Evolutionary conservation across 2,329 filamentous ascomycete genomes (phyloP).

Genomic region (Alternaria panax): DNA sequence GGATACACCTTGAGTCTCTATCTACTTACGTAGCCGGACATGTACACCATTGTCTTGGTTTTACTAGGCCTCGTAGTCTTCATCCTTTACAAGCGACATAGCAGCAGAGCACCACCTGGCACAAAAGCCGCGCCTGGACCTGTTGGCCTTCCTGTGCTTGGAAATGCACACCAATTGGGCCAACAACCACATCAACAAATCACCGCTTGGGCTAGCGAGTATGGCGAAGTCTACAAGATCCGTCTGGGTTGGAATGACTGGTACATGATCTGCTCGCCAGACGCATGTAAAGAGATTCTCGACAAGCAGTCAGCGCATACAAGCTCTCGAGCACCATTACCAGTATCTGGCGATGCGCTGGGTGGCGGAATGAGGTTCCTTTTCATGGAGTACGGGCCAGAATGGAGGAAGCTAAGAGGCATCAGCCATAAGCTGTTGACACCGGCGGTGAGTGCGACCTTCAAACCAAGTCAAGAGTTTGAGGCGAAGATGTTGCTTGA

Average conservation of each 20-base stretch:
- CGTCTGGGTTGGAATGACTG: constrained; percentile 57
- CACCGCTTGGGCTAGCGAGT: constrained; percentile 50
- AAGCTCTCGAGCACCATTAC: constrained; percentile 48
- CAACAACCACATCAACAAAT: constrained; percentile 42
- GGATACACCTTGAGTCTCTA: neutral
- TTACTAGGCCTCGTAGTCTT: constrained; percentile 18
- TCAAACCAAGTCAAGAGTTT: constrained; percentile 56
- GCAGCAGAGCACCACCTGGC: constrained; percentile 24
- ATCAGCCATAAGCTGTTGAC: constrained; percentile 52
- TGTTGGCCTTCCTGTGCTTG: constrained; percentile 35
- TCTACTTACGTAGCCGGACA: constrained; percentile 19
- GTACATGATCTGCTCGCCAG: constrained; percentile 55
- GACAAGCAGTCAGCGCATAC: constrained; percentile 51
- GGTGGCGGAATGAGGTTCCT: constrained; percentile 52
- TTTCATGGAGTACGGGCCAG: constrained; percentile 52
- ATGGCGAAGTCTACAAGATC: constrained; percentile 57
- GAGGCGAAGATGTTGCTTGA: constrained; percentile 56
- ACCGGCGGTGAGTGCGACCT: constrained; percentile 47
- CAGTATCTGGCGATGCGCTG: constrained; percentile 52
- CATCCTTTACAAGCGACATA: constrained; percentile 19
- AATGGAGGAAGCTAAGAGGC: constrained; percentile 52
- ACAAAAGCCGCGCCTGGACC: constrained; percentile 34
- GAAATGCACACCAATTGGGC: constrained; percentile 42
- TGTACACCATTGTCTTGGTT: constrained; percentile 26
- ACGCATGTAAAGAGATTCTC: constrained; percentile 55